phyloP scores from a whole-genome alignment of 352 stramenopile genomes.

The Globisporangium takayamanum region DNA sequence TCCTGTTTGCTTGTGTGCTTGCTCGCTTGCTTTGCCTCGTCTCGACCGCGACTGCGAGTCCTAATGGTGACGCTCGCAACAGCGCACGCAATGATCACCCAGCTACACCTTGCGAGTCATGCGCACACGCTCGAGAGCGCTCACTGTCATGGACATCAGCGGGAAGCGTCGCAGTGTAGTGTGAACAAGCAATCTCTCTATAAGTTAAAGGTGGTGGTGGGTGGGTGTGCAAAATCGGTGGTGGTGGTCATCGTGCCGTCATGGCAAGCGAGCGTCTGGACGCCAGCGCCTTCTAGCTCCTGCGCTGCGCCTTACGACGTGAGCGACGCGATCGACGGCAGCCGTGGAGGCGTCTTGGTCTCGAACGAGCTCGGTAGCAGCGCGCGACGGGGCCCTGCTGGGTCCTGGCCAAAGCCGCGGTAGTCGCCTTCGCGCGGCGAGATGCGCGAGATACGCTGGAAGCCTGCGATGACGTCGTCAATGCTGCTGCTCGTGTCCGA shows the following conservation, averaged over 20 bases:
- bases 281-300: too few relatives aligned
- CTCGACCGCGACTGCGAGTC: too few relatives aligned
- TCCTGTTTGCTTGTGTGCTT: too few relatives aligned
- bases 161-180: too few relatives aligned
- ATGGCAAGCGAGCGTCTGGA: too few relatives aligned
- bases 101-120: too few relatives aligned
- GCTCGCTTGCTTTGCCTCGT: too few relatives aligned
- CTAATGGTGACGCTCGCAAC: too few relatives aligned
- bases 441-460: constrained; percentile 14
- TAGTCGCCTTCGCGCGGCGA: constrained; percentile 10
- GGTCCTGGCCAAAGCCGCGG: neutral
- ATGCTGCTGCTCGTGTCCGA: constrained; percentile 9
- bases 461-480: constrained; percentile 13
- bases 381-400: neutral
- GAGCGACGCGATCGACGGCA: constrained; percentile 11
- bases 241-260: neutral
- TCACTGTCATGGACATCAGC: too few relatives aligned
- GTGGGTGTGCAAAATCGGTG: neutral
- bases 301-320: constrained; percentile 2
- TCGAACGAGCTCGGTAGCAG: constrained; percentile 11
- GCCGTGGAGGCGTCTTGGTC: constrained; percentile 2
- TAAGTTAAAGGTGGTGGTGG: neutral
- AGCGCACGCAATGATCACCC: too few relatives aligned
- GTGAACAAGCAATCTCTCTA: neutral
- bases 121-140: too few relatives aligned